phyloP scores from a whole-genome alignment of 192 early-diverging fungal genomes.

The Linnemannia zychae region DNA sequence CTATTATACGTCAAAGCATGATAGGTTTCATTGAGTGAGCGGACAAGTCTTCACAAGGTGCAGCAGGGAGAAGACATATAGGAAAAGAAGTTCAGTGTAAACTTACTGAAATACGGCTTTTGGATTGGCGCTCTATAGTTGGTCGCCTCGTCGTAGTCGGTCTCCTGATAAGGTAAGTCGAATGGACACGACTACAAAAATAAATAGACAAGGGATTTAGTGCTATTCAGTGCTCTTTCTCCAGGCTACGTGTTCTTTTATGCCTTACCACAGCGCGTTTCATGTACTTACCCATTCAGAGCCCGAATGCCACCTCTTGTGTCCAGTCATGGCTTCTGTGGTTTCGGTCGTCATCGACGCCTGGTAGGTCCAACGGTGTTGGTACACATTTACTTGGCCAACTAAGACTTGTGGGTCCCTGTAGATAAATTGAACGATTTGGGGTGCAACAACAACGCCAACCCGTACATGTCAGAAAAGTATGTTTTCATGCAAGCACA shows the following conservation, averaged over 20 bases:
- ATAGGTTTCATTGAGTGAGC: not conserved
- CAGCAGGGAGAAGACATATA: not conserved
- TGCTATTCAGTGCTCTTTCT: too few relatives aligned
- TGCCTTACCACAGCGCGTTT: not conserved
- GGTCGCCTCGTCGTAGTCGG: constrained; percentile 34
- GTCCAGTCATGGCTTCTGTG: constrained; percentile 23
- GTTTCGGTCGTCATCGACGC: constrained; percentile 1
- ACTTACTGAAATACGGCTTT: constrained; percentile 41
- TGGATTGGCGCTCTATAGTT: constrained; percentile 29
- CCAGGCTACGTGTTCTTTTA: too few relatives aligned
- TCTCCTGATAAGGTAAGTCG: constrained; percentile 26
- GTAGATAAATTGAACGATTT: not conserved
- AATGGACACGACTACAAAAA: not conserved
- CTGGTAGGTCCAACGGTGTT: constrained; percentile 25
- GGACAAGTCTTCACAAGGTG: not conserved
- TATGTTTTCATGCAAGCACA: too few relatives aligned
- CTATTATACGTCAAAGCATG: not conserved
- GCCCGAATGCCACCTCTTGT: constrained; percentile 31
- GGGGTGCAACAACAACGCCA: not conserved
- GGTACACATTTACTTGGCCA: constrained; percentile 31
- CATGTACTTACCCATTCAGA: not conserved
- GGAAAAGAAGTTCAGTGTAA: too few relatives aligned
- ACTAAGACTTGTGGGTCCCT: constrained; percentile 33
- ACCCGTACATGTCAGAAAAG: not conserved
- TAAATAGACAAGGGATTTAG: too few relatives aligned